Evolutionary conservation across 2,329 filamentous ascomycete species (phyloP).

Genomic region (Sporothrix sp.): DNA sequence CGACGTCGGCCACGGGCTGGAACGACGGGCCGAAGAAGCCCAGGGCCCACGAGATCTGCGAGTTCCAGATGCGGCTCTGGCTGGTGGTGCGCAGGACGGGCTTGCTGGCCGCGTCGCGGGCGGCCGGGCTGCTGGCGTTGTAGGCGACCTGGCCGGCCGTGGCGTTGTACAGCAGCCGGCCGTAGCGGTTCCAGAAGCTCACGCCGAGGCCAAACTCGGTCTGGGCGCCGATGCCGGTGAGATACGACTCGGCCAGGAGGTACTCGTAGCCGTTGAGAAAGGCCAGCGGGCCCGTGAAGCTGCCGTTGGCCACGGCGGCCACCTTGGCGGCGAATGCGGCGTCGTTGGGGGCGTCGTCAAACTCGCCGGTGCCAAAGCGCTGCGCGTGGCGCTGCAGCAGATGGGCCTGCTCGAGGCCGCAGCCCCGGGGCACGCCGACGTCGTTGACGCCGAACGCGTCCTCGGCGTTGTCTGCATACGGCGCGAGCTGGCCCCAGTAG

Average conservation of each 20-base stretch:
- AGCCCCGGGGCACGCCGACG: slow-evolving; percentile 41
- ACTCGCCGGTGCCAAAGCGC: slow-evolving; percentile 35
- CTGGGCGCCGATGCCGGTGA: slow-evolving; percentile 39
- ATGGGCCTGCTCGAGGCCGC: slow-evolving; percentile 45
- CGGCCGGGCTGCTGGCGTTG: slow-evolving; percentile 34
- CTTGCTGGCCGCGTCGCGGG: slow-evolving; percentile 34
- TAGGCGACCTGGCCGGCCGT: slow-evolving; percentile 37
- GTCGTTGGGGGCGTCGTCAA: slow-evolving; percentile 40
- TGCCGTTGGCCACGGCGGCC: slow-evolving; percentile 27
- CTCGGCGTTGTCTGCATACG: slow-evolving; percentile 37
- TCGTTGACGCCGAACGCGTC: slow-evolving; percentile 37
- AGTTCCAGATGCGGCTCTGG: slow-evolving; percentile 45
- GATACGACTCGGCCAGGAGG: slow-evolving; percentile 31
- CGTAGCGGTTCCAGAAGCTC: slow-evolving; percentile 45
- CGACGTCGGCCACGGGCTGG: slow-evolving; percentile 22
- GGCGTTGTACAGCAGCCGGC: slow-evolving; percentile 42
- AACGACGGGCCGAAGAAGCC: slow-evolving; percentile 43
- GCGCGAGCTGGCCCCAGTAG: slow-evolving; percentile 37
- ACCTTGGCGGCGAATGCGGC: slow-evolving; percentile 40
- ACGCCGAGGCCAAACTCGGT: slow-evolving; percentile 42
- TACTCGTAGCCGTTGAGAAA: slow-evolving; percentile 46
- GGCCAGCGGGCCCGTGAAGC: slow-evolving; percentile 34
- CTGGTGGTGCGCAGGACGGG: slow-evolving; percentile 44
- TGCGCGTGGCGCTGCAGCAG: slow-evolving; percentile 45
- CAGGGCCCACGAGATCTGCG: slow-evolving; percentile 41